These are phyloP conservation scores for Alternaria sp. DNA, from an alignment of 2,329 filamentous ascomycete species.

Conservation along the genomic window DNA sequence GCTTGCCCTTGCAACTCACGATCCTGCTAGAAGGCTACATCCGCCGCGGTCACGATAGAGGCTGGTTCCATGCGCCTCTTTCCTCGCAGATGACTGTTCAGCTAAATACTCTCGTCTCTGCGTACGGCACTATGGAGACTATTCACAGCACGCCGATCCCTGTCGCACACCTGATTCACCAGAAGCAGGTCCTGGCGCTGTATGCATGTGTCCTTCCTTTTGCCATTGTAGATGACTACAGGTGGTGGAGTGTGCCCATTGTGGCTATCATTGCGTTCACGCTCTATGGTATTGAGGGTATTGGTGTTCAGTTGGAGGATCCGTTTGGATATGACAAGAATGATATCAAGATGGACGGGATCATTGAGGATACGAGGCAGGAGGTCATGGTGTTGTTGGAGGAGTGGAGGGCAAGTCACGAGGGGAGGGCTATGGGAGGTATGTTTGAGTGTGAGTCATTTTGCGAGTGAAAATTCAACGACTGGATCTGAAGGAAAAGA, in stretches of 20 bases:
- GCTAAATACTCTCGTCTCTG: conserved; percentile 62
- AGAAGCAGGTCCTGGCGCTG: conserved; percentile 67
- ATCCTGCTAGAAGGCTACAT: conserved; percentile 68
- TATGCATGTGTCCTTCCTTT: conserved; percentile 68
- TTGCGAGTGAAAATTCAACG: not conserved
- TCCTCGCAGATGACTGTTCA: conserved; percentile 65
- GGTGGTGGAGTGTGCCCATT: conserved; percentile 67
- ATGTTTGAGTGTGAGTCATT: conserved; percentile 38
- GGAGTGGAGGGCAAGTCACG: conserved; percentile 60
- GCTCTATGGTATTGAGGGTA: conserved; percentile 69
- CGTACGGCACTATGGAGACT: conserved; percentile 69
- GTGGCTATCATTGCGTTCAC: conserved; percentile 68
- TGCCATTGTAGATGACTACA: conserved; percentile 67
- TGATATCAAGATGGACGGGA: conserved; percentile 72
- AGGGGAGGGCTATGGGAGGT: conserved; percentile 36
- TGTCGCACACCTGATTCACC: conserved; percentile 70
- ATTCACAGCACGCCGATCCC: conserved; percentile 70
- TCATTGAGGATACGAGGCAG: conserved; percentile 65
- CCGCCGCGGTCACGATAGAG: conserved; percentile 60
- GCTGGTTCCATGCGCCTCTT: conserved; percentile 67
- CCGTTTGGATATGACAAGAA: conserved; percentile 71
- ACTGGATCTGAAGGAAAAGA: not conserved
- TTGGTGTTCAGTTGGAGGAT: conserved; percentile 69
- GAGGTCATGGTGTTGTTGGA: conserved; percentile 65
- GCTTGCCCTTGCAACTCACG: conserved; percentile 66